These are phyloP conservation scores for Ogataea paradorogensis DNA, from an alignment of 805 yeast species.

Conservation along the genomic window DNA sequence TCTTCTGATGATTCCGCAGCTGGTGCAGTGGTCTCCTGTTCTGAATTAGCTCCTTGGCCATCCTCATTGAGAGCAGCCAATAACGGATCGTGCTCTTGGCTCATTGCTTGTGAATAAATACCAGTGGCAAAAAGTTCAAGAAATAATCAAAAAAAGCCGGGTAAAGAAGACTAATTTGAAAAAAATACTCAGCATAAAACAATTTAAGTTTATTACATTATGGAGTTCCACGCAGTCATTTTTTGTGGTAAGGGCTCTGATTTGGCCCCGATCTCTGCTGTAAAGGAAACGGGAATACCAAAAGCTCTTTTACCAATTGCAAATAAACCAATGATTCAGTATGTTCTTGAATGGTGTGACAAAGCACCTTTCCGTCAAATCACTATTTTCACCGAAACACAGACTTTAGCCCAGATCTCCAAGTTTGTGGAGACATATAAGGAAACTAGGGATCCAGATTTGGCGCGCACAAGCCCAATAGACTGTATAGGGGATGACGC, in stretches of 20 bases:
- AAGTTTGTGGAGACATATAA: conserved; percentile 49
- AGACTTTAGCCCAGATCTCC: conserved; percentile 45
- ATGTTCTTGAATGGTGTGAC: conserved; percentile 91
- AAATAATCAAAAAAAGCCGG: conserved; percentile 8
- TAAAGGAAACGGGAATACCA: conserved; percentile 60
- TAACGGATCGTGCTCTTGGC: conserved; percentile 68
- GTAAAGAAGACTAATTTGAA: conserved; percentile 2
- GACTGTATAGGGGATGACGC: conserved; percentile 43
- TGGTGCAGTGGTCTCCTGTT: conserved; percentile 22
- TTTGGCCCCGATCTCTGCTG: conserved; percentile 68
- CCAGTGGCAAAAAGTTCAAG: conserved; percentile 13
- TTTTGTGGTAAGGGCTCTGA: conserved; percentile 83
- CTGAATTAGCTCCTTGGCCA: conserved; percentile 9
- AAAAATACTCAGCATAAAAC: background rate
- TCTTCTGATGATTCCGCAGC: conserved; percentile 29
- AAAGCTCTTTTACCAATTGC: conserved; percentile 91
- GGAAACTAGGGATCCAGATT: conserved; percentile 36
- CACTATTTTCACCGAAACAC: conserved; percentile 54
- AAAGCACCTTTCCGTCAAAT: conserved; percentile 72
- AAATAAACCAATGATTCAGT: conserved; percentile 82
- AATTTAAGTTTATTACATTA: background rate
- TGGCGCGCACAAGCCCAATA: conserved; percentile 35
- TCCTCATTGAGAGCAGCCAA: conserved; percentile 60
- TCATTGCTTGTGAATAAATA: conserved; percentile 21
- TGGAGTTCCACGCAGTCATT: conserved; percentile 92